Conservation (phyloP, 1,284 basidiomycete species). For the Ganoderma multipileum region DNA sequence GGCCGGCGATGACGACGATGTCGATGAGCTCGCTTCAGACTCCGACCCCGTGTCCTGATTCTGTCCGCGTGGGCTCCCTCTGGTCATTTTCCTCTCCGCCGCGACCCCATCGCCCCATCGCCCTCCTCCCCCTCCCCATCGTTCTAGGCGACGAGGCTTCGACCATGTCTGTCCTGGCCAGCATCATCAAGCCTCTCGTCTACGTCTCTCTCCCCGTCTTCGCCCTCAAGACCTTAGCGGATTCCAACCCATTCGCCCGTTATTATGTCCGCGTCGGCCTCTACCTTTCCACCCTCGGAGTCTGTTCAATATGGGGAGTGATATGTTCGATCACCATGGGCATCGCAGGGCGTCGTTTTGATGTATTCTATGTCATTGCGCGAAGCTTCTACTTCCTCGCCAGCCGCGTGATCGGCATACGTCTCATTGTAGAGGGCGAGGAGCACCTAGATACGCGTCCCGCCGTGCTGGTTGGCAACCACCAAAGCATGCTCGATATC, state of each 20-base stretch:
- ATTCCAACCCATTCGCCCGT: slow-evolving; percentile 58
- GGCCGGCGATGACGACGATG: slow-evolving; percentile 9
- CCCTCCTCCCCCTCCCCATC: slow-evolving; percentile 13
- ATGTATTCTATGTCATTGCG: slow-evolving; percentile 89
- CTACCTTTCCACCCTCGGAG: slow-evolving; percentile 79
- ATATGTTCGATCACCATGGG: slow-evolving; percentile 76
- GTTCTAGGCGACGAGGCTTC: slow-evolving; percentile 20
- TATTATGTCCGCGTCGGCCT: slow-evolving; percentile 80
- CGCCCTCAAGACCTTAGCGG: slow-evolving; percentile 63
- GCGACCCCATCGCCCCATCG: slow-evolving; percentile 14
- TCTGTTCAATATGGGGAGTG: slow-evolving; percentile 81
- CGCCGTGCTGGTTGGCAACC: slow-evolving; percentile 87
- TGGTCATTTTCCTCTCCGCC: slow-evolving; percentile 24
- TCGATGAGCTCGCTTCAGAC: slow-evolving; percentile 20
- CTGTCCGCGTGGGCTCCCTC: slow-evolving; percentile 30
- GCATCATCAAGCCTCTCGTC: slow-evolving; percentile 70
- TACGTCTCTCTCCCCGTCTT: slow-evolving; percentile 76
- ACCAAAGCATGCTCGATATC: slow-evolving; percentile 94
- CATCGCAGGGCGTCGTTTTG: slow-evolving; percentile 76
- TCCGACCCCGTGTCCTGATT: slow-evolving; percentile 26
- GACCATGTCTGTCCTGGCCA: slow-evolving; percentile 64
- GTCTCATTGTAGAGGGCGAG: slow-evolving; percentile 85
- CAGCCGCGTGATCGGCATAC: slow-evolving; percentile 71
- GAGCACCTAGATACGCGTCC: slow-evolving; percentile 78
- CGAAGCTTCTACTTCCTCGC: slow-evolving; percentile 83